Percentiles rank a stretch among this genome's conserved stretches.
phyloP scores from a whole-genome alignment of 2,329 filamentous ascomycete species.

The Cladosporium oxysporum region DNA sequence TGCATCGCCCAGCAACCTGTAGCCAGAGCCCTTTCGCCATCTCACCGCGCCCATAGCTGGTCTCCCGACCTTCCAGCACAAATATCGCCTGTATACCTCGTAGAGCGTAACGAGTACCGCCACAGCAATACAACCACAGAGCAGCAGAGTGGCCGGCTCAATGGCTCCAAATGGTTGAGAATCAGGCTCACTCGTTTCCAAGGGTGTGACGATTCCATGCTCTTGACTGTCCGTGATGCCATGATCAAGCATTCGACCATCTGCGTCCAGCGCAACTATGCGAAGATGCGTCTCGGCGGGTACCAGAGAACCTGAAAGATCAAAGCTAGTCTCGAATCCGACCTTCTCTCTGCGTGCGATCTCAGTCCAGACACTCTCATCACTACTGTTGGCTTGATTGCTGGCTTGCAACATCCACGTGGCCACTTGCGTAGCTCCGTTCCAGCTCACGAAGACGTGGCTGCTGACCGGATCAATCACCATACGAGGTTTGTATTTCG shows the following conservation, averaged over 20 bases:
- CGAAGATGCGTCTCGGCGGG: constrained; percentile 27
- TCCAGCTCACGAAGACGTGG: constrained; percentile 30
- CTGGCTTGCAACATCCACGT: constrained; percentile 28
- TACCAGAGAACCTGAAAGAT: not conserved
- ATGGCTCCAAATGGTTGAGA: not conserved
- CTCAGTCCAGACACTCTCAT: constrained; percentile 23
- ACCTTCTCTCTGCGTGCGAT: constrained; percentile 21
- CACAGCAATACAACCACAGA: not conserved
- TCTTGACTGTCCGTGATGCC: constrained; percentile 24
- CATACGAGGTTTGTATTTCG: constrained; percentile 23
- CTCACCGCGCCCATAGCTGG: constrained; percentile 27
- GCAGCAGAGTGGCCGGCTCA: not conserved
- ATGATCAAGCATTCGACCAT: constrained; percentile 27
- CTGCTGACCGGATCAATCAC: constrained; percentile 16
- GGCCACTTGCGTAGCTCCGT: constrained; percentile 32
- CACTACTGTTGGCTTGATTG: not conserved
- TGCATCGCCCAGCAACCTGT: constrained; percentile 28
- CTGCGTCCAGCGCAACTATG: constrained; percentile 32
- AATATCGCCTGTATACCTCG: constrained; percentile 30
- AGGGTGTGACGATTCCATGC: not conserved
- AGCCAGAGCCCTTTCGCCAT: constrained; percentile 29
- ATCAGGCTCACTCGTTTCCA: not conserved
- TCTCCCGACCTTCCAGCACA: constrained; percentile 28
- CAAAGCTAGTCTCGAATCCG: constrained; percentile 29
- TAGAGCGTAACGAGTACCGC: constrained; percentile 26